A percentile compares a stretch with the other conserved stretches of the same genome.
These are phyloP conservation scores for Yueomyces sinensis DNA, from an alignment of 805 yeast species.

Conservation along the genomic window DNA sequence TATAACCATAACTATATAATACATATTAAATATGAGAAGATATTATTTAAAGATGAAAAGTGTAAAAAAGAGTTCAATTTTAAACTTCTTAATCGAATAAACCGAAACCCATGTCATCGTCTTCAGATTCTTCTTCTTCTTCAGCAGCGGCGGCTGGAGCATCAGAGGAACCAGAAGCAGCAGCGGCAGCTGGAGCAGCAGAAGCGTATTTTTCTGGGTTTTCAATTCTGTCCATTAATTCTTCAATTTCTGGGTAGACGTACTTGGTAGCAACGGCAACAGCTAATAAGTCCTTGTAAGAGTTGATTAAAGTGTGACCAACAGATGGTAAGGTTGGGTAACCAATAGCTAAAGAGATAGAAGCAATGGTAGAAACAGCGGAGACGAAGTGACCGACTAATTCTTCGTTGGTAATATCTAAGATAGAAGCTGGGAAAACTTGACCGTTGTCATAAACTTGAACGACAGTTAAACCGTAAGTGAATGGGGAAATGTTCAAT, in stretches of 20 bases:
- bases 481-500: constrained; percentile 99
- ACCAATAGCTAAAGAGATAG: constrained; percentile 92
- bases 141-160: constrained; percentile 62
- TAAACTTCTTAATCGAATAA: constrained; percentile 75
- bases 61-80: background rate
- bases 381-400: constrained; percentile 82
- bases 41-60: no score
- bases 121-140: constrained; percentile 62
- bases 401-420: constrained; percentile 97
- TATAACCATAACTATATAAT: no score
- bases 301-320: constrained; percentile 96
- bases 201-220: constrained; percentile 99
- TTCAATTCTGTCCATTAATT: constrained; percentile 97
- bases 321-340: constrained; percentile 99
- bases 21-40: no score
- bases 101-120: constrained; percentile 86
- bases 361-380: constrained; percentile 88
- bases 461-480: constrained; percentile 93
- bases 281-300: constrained; percentile 97
- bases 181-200: constrained; percentile 95
- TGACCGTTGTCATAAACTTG: constrained; percentile 99
- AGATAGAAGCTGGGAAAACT: constrained; percentile 90
- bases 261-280: constrained; percentile 97
- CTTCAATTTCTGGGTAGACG: constrained; percentile 98
- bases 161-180: constrained; percentile 46